phyloP scores from a whole-genome alignment of 1,139 yeast species.

The Scheffersomyces segobiensis region DNA sequence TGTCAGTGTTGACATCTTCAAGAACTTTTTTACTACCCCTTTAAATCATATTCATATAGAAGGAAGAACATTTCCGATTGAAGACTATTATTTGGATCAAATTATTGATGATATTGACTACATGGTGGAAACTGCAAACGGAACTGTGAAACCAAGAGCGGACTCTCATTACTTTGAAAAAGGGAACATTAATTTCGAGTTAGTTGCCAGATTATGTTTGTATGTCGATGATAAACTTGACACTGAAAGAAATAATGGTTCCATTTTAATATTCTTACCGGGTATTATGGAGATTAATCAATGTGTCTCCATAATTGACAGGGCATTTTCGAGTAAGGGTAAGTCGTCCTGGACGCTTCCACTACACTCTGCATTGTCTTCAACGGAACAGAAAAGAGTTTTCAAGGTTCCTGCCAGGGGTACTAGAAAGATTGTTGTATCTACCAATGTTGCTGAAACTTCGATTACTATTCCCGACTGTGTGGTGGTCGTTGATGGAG shows the following conservation, averaged over 20 bases:
- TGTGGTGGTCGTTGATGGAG: slow-evolving; percentile 88
- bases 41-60: slow-evolving; percentile 72
- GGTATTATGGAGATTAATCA: slow-evolving; percentile 86
- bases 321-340: slow-evolving; percentile 14
- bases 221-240: slow-evolving; percentile 50
- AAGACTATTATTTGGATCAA: slow-evolving; percentile 70
- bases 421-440: slow-evolving; percentile 76
- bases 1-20: slow-evolving; percentile 70
- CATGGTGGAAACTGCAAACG: slow-evolving; percentile 46
- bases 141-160: slow-evolving; percentile 52
- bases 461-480: slow-evolving; percentile 93
- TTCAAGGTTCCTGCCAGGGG: slow-evolving; percentile 56
- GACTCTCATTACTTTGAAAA: slow-evolving; percentile 62
- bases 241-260: slow-evolving; percentile 53
- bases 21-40: slow-evolving; percentile 54
- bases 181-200: slow-evolving; percentile 73
- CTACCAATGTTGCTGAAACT: slow-evolving; percentile 87
- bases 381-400: slow-evolving; percentile 78
- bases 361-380: slow-evolving; percentile 81
- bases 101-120: slow-evolving; percentile 58
- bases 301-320: slow-evolving; percentile 29
- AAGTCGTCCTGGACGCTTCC: slow-evolving; percentile 59
- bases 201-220: slow-evolving; percentile 58
- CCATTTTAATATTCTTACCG: slow-evolving; percentile 82
- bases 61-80: slow-evolving; percentile 91